phyloP scores from a whole-genome alignment of 495 filamentous ascomycete genomes.

The Neurospora tetraspora region DNA sequence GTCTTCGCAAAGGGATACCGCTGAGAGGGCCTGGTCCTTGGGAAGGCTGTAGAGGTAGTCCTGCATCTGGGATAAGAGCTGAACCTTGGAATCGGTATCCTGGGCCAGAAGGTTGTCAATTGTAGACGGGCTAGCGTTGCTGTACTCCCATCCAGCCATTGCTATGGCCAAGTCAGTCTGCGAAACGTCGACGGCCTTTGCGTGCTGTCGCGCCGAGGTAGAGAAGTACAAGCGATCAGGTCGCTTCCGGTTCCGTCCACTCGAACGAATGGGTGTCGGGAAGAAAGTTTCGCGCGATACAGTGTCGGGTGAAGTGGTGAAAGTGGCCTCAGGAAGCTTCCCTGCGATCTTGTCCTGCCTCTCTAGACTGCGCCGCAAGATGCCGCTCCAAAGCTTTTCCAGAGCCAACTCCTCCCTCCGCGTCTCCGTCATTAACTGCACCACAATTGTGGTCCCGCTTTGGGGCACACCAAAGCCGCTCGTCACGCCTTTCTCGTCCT shows the following conservation, averaged over 20 bases:
- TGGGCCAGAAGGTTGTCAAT: conserved; percentile 6
- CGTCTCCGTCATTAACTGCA: conserved; percentile 83
- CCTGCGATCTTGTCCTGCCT: conserved; percentile 1
- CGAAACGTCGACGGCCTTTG: background rate
- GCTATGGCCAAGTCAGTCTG: background rate
- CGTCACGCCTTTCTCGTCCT: conserved; percentile 37
- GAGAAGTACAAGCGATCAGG: conserved; percentile 19
- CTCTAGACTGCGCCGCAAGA: conserved; percentile 12
- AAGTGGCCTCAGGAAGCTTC: background rate
- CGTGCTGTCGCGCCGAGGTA: background rate
- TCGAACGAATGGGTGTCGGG: background rate
- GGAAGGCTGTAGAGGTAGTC: conserved; percentile 8
- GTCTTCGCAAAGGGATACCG: background rate
- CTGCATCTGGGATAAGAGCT: conserved; percentile 14
- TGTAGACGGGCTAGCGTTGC: conserved; percentile 18
- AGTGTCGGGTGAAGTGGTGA: background rate
- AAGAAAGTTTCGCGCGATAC: background rate
- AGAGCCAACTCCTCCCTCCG: conserved; percentile 77
- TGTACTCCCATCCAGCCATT: conserved; percentile 6
- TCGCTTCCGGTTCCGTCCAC: background rate
- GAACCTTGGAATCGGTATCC: conserved; percentile 16
- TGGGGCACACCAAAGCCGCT: conserved; percentile 65
- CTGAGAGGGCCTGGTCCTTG: background rate
- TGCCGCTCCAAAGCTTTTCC: conserved; percentile 63
- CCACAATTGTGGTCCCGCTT: conserved; percentile 54